Evolutionary conservation across 495 filamentous ascomycete species (phyloP).

Genomic region (Hyaloscypha finlandica): DNA sequence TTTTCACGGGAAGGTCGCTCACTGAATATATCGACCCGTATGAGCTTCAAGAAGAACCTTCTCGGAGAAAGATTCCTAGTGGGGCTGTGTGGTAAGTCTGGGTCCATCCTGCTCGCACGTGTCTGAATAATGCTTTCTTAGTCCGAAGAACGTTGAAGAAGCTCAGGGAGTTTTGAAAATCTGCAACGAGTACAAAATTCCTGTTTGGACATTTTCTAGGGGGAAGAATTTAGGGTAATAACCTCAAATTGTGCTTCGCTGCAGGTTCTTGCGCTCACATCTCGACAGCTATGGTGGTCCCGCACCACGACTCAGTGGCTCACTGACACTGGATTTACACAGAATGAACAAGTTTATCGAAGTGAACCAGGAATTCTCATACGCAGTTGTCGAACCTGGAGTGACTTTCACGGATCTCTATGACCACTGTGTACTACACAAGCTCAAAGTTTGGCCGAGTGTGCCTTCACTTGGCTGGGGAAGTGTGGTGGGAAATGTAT

Average conservation of each 20-base stretch:
- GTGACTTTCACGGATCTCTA: constrained; percentile 45
- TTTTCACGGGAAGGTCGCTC: constrained; percentile 39
- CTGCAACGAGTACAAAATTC: background rate
- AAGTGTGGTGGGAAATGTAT: constrained; percentile 44
- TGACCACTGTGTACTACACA: constrained; percentile 38
- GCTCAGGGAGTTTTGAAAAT: background rate
- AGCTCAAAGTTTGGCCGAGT: constrained; percentile 39
- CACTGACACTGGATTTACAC: constrained; percentile 55
- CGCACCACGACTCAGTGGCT: constrained; percentile 51
- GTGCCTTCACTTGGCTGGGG: constrained; percentile 47
- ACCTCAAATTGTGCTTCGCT: background rate
- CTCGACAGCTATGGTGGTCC: constrained; percentile 56
- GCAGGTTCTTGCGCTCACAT: background rate
- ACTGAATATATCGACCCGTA: constrained; percentile 50
- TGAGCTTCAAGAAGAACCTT: constrained; percentile 36
- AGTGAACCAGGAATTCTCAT: constrained; percentile 54
- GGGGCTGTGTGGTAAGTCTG: constrained; percentile 42
- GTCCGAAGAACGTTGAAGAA: constrained; percentile 4
- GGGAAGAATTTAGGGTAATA: background rate
- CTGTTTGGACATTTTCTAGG: background rate
- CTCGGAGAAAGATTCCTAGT: constrained; percentile 41
- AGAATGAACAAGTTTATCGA: constrained; percentile 58
- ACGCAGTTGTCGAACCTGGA: constrained; percentile 53
- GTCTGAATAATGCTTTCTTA: background rate
- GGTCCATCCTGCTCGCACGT: background rate